Evolutionary conservation across 208 protist species (phyloP).

Genomic region (Porcisia deanei): DNA sequence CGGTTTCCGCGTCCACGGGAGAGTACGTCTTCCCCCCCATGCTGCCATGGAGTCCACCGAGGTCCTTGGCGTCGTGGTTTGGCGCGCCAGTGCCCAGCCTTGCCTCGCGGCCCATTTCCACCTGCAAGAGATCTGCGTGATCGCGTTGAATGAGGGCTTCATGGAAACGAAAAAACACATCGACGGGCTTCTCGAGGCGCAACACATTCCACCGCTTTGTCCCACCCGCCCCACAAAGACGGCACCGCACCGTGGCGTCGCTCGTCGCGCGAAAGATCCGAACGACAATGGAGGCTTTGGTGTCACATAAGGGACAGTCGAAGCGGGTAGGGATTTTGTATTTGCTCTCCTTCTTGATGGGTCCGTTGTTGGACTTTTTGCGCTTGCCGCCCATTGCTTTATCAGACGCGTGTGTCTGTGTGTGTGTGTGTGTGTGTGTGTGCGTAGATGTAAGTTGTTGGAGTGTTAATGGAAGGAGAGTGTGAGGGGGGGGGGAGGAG

Average conservation of each 20-base stretch:
- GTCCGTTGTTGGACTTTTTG: conserved; percentile 70
- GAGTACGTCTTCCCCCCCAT: background rate
- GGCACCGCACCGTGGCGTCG: conserved; percentile 71
- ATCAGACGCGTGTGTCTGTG: background rate
- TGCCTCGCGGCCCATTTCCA: conserved; percentile 34
- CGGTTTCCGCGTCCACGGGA: background rate
- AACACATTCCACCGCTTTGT: conserved; percentile 54
- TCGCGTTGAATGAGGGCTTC: conserved; percentile 79
- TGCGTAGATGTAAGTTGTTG: background rate
- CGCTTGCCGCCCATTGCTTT: conserved; percentile 80
- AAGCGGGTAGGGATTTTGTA: conserved; percentile 91
- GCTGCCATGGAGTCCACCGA: conserved; percentile 2
- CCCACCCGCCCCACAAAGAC: conserved; percentile 56
- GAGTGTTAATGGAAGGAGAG: background rate
- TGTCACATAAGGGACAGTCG: conserved; percentile 89
- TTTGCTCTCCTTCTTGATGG: conserved; percentile 92
- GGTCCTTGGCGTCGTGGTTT: background rate
- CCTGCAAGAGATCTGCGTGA: conserved; percentile 48
- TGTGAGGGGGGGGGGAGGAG: too few species aligned
- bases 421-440: background rate
- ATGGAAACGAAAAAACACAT: conserved; percentile 90
- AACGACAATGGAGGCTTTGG: conserved; percentile 77
- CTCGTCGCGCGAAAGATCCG: conserved; percentile 52
- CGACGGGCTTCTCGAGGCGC: conserved; percentile 77
- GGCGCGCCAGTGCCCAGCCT: conserved; percentile 7